Evolutionary conservation across 371 early-diverging fungal genomes (phyloP), one percentile per base, ranked within the genome.

Genomic region (Circinella minor): DNA sequence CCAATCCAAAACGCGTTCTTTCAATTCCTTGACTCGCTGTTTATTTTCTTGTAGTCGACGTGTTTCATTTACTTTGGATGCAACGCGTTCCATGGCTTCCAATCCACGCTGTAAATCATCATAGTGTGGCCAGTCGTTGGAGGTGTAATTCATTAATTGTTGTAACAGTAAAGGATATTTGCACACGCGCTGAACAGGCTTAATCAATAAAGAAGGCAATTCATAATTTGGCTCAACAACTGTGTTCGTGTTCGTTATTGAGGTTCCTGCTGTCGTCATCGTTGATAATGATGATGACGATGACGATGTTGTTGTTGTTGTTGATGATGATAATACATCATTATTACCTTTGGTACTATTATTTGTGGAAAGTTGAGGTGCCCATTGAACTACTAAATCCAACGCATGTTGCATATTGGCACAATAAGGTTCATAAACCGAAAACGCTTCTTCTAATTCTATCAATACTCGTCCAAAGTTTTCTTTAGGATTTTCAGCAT

Each of bases 101-200:
- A 91, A 77, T 7, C 96, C 98, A 4, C 84, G 81, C 36, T 89
- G 81, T 66, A 97, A 86, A 73, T 96, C 97, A 17, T 86, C 77
- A 66, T 68, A 57, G 85, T 89, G 86, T 10, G 86, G 84, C 69
- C 88, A 86, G 38, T 86, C 82, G 13, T 85, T 79, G 8, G 91
- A 82, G 20, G 92, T 90, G 62, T 86, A 77, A 78, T 95, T 94
- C 70, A 94, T 79, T 59, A 97, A 85, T 70, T 96, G 94, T 65
- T 92, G 88, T 70, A 99, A 79, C 59, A 97, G 85, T 17, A 97
- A 79, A 43, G 96, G 96, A 76, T 98, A 99, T 80, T 95, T 96
- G 86, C 97, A 96, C 46, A 98, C 90, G 57, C 99, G 89, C 78
- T 99, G 98, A 4, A 98, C 92, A 0, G 99, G 99, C 77, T 96